Percentiles rank a stretch among this genome's conserved stretches.
Evolutionary conservation across 768 basidiomycete genomes (phyloP).

Genomic region (Holtermanniella nyarrowii): DNA sequence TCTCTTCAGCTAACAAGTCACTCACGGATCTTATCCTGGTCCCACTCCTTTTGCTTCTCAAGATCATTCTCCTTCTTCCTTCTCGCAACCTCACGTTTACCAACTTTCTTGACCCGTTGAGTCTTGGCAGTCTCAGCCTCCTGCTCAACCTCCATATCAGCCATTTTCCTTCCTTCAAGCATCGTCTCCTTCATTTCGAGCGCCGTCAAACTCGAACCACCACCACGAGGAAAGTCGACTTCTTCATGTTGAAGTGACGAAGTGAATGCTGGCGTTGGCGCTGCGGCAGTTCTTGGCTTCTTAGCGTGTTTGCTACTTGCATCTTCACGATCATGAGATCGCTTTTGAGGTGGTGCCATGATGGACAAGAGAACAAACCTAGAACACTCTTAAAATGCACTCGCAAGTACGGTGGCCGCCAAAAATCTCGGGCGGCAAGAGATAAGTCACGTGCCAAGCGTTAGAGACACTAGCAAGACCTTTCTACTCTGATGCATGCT

Average conservation of each 20-base stretch:
- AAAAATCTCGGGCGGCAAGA: too few species aligned
- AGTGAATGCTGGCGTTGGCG: conserved; percentile 32
- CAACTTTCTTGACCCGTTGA: conserved; percentile 39
- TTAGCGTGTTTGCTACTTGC: not conserved
- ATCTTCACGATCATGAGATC: not conserved
- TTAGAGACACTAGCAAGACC: too few species aligned
- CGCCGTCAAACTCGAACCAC: conserved; percentile 78
- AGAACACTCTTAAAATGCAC: too few species aligned
- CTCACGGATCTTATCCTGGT: conserved; percentile 47
- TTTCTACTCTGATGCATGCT: too few species aligned
- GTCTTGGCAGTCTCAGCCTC: conserved; percentile 13
- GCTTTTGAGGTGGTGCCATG: not conserved
- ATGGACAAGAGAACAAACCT: too few species aligned
- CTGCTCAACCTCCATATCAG: conserved; percentile 57
- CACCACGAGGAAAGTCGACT: conserved; percentile 89
- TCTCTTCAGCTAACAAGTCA: not conserved
- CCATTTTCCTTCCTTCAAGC: conserved; percentile 75
- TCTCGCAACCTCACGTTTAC: conserved; percentile 37
- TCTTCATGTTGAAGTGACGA: conserved; percentile 48
- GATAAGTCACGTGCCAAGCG: too few species aligned
- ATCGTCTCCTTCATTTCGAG: conserved; percentile 76
- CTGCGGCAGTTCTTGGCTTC: conserved; percentile 9
- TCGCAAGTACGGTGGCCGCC: too few species aligned
- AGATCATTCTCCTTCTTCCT: conserved; percentile 37
- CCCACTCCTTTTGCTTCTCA: conserved; percentile 25